Base-by-base conservation (phyloP, 257 asterid genomes). In the Mitragyna speciosa region DNA sequence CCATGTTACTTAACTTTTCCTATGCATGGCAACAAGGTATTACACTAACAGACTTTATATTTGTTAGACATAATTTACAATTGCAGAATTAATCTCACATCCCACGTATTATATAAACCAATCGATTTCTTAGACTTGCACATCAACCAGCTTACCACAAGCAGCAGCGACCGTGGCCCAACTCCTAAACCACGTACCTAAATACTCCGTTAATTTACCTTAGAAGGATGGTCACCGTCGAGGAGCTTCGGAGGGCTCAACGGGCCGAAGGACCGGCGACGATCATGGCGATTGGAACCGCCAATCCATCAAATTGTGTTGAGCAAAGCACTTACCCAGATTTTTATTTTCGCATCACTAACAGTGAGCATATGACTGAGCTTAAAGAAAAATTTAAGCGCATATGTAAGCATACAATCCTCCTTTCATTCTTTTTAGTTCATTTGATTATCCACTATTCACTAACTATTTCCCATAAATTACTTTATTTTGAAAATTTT, bases 191-290 rank as follows among this genome's bases (percentile, higher is more conserved):
- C 19, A 12, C 28, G 26, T 36, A 22, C 14, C 69, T 64, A 64
- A 64, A n/a, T 6, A 12, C 4, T 61, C 0, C 0, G n/a, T 9
- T 14, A 61, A n/a, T n/a, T 7, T 5, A 9, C n/a, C n/a, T n/a
- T n/a, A n/a, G n/a, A 43, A 82, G 49, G 56, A 92, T 91, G 97
- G 91, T 86, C 72, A 90, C 86, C 20, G 93, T 93, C 1, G 96
- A 91, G 85, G 97, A 93, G 14, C 72, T 90, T 58, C 89, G 91
- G 11, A 80, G 91, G 41, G 86, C 95, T 20, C 95, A 90, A 79
- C 80, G 97, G 59, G 97, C 97, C 0, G 91, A 90, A 71, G 97
- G 97, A 0, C 97, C 97, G 6, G 97, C 97, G 20, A 91, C 91
- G 0, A 63, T 93, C 79, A 3, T 93, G 70, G 97, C 97, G 5